phyloP scores from a whole-genome alignment of 2,329 filamentous ascomycete species.

The Zymoseptoria passerinii region DNA sequence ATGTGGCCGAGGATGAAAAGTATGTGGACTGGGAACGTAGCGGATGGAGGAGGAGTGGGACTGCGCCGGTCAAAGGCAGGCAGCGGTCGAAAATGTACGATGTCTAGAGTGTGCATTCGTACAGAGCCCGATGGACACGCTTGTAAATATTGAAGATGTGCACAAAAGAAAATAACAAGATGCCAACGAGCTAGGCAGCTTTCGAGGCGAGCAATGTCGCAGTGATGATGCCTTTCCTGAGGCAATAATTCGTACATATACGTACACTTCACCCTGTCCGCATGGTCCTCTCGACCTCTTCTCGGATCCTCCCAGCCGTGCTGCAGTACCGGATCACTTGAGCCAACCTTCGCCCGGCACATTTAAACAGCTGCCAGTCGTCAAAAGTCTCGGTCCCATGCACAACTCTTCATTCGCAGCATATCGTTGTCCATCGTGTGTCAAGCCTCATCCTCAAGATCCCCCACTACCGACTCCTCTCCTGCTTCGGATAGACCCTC shows the following conservation, averaged over 20 bases:
- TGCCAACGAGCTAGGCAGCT: neutral
- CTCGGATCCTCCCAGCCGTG: neutral
- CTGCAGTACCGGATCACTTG: neutral
- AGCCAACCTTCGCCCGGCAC: neutral
- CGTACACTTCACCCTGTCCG: neutral
- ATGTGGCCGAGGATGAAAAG: neutral
- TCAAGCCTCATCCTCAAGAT: neutral
- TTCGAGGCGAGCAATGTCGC: neutral
- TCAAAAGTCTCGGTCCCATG: neutral
- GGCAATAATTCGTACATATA: neutral
- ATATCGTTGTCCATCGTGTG: neutral
- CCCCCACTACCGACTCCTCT: conserved; percentile 19
- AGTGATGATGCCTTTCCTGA: neutral
- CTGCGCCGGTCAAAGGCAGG: neutral
- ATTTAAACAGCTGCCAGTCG: neutral
- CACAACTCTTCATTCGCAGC: neutral
- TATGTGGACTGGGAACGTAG: neutral
- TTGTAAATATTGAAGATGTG: neutral
- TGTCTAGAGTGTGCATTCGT: neutral
- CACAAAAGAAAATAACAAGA: neutral
- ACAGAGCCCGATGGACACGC: neutral
- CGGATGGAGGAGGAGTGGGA: neutral
- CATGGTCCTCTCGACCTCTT: neutral
- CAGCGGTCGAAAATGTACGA: neutral
- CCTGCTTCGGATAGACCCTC: conserved; percentile 26